Percentiles rank a stretch among this genome's conserved stretches.
Conservation (phyloP, 805 yeast genomes). For the Hanseniaspora thailandica region DNA sequence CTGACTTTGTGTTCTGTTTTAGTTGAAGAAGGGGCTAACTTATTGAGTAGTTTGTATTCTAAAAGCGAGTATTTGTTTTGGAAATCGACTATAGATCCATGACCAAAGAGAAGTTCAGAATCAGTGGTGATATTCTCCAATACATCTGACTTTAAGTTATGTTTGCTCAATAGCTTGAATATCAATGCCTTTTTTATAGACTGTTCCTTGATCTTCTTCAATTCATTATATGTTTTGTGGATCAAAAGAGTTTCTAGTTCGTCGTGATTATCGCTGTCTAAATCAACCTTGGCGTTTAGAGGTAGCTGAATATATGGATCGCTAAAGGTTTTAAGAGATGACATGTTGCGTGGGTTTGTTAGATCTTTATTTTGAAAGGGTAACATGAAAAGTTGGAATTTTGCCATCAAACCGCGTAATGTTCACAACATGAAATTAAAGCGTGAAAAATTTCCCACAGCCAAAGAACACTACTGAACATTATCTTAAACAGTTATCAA, state of each 20-base stretch:
- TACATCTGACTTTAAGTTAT: background rate
- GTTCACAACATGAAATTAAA: too few relatives aligned
- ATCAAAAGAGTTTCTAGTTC: background rate
- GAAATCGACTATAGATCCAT: constrained; percentile 4
- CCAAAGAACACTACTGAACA: too few relatives aligned
- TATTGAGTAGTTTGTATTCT: background rate
- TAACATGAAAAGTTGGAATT: too few relatives aligned
- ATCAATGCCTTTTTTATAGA: background rate
- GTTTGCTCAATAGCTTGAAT: background rate
- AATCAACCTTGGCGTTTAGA: background rate
- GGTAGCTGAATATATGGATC: constrained; percentile 1
- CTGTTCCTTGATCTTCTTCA: constrained; percentile 2
- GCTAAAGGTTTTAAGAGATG: background rate
- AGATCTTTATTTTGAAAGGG: too few relatives aligned
- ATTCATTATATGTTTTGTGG: background rate
- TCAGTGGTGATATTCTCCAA: background rate
- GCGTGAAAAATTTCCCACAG: too few relatives aligned
- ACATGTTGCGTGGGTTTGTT: background rate
- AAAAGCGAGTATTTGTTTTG: constrained; percentile 2
- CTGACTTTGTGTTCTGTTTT: background rate
- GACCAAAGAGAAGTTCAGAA: background rate
- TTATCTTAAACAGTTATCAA: too few relatives aligned
- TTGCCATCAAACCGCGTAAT: background rate
- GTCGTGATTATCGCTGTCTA: background rate
- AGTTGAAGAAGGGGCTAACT: background rate